A percentile compares a stretch with the other conserved stretches of the same genome.
Conservation (phyloP, 106 monocot genomes). For the Amphibolis antarctica region DNA sequence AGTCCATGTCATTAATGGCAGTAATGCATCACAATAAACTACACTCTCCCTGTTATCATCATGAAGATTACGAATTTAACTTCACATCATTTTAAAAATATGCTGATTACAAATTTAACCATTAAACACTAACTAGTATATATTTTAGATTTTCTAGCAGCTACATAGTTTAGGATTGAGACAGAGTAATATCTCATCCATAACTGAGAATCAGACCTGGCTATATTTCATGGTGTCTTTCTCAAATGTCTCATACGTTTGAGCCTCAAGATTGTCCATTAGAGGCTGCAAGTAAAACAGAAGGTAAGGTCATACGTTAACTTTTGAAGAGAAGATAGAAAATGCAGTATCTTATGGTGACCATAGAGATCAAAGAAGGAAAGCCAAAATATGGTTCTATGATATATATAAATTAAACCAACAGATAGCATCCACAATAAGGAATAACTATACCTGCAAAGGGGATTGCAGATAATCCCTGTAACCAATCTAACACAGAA, state of each 20-base stretch:
- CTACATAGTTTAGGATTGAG: not conserved
- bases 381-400: not conserved
- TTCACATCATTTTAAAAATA: too few relatives aligned
- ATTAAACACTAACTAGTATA: not conserved
- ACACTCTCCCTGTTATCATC: too few relatives aligned
- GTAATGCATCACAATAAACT: too few relatives aligned
- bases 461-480: slow-evolving; percentile 90
- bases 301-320: not conserved
- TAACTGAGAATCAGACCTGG: slow-evolving; percentile 38
- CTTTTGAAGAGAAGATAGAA: not conserved
- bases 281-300: slow-evolving; percentile 59
- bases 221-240: slow-evolving; percentile 84
- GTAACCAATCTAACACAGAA: slow-evolving; percentile 54
- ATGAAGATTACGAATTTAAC: too few relatives aligned
- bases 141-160: not conserved
- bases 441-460: slow-evolving; percentile 47
- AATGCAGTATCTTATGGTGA: not conserved
- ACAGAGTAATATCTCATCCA: not conserved
- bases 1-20: too few relatives aligned
- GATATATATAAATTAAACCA: not conserved
- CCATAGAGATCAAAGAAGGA: not conserved
- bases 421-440: not conserved
- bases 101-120: too few relatives aligned
- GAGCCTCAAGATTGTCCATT: slow-evolving; percentile 99
- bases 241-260: slow-evolving; percentile 98